Conservation (phyloP, 768 basidiomycete species). For the Harrya chromipes region DNA sequence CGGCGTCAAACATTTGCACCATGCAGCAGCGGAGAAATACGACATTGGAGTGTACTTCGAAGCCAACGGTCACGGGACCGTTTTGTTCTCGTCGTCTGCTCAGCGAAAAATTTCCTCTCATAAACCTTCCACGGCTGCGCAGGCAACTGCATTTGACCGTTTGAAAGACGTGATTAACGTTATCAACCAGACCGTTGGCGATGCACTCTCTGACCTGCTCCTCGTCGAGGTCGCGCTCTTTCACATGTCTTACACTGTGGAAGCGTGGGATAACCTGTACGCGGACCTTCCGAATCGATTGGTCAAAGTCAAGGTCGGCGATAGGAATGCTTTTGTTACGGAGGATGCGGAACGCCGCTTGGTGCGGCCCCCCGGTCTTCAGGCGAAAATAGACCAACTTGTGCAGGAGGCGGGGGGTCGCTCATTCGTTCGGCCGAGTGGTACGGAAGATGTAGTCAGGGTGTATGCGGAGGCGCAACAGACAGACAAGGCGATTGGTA, state of each 20-base stretch:
- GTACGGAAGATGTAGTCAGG: conserved; percentile 96
- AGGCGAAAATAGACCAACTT: conserved; percentile 77
- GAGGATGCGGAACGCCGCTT: conserved; percentile 91
- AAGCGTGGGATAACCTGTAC: conserved; percentile 93
- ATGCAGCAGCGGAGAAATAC: conserved; percentile 89
- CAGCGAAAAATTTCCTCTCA: conserved; percentile 56
- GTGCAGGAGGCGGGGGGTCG: conserved; percentile 83
- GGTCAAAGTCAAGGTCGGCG: conserved; percentile 85
- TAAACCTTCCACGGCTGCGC: conserved; percentile 77
- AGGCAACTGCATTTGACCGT: conserved; percentile 74
- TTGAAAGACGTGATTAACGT: conserved; percentile 75
- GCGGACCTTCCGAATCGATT: conserved; percentile 91
- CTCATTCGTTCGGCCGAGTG: conserved; percentile 93
- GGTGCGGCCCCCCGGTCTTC: conserved; percentile 74
- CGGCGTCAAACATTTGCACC: conserved; percentile 97
- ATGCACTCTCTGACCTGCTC: conserved; percentile 93
- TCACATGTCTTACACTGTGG: conserved; percentile 78
- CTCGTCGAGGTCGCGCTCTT: conserved; percentile 91
- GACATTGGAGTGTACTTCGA: conserved; percentile 99
- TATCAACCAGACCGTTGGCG: conserved; percentile 98
- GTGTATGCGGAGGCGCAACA: conserved; percentile 92
- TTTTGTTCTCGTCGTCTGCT: conserved; percentile 83
- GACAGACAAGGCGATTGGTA: conserved; percentile 79
- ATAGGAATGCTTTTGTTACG: conserved; percentile 83
- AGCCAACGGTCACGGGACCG: conserved; percentile 98